A percentile compares a stretch with the other conserved stretches of the same genome.
These are phyloP conservation scores for Phylloporus sp. DNA, from an alignment of 768 basidiomycete genomes.

Conservation along the genomic window DNA sequence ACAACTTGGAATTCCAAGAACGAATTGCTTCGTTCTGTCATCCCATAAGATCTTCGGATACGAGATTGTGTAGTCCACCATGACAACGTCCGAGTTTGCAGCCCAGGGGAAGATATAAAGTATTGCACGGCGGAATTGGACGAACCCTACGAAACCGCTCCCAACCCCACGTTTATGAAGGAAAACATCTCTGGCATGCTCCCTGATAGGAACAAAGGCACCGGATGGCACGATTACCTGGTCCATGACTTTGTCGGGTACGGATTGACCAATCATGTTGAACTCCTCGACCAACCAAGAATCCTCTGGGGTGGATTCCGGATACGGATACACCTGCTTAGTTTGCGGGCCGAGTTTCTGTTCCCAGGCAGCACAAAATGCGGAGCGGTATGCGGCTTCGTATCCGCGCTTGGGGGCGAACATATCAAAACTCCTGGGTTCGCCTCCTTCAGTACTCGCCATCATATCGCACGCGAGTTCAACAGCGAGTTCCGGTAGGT, in stretches of 20 bases:
- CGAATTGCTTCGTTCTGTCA: conserved; percentile 9
- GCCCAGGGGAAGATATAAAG: conserved; percentile 9
- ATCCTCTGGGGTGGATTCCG: conserved; percentile 2
- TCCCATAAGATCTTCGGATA: conserved; percentile 12
- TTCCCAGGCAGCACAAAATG: conserved; percentile 8
- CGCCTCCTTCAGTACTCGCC: not conserved
- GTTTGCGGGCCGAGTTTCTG: not conserved
- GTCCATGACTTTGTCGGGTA: conserved; percentile 8
- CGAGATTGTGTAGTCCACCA: conserved; percentile 14
- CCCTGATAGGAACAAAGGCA: conserved; percentile 9
- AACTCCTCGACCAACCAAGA: conserved; percentile 14
- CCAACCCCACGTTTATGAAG: conserved; percentile 9
- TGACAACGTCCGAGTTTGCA: conserved; percentile 12
- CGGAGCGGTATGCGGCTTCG: conserved; percentile 5
- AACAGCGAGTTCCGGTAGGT: conserved; percentile 11
- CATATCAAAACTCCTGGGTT: not conserved
- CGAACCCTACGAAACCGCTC: conserved; percentile 7
- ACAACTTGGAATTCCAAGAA: conserved; percentile 8
- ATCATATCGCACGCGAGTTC: conserved; percentile 15
- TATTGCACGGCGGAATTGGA: conserved; percentile 8
- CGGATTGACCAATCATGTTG: conserved; percentile 10
- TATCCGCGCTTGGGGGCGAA: not conserved
- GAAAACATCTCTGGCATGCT: conserved; percentile 11
- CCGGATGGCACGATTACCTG: conserved; percentile 11
- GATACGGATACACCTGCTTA: conserved; percentile 5